Percentiles rank a stretch among this genome's conserved stretches.
phyloP scores from a whole-genome alignment of 306 rosid genomes.

The Coriaria nepalensis region DNA sequence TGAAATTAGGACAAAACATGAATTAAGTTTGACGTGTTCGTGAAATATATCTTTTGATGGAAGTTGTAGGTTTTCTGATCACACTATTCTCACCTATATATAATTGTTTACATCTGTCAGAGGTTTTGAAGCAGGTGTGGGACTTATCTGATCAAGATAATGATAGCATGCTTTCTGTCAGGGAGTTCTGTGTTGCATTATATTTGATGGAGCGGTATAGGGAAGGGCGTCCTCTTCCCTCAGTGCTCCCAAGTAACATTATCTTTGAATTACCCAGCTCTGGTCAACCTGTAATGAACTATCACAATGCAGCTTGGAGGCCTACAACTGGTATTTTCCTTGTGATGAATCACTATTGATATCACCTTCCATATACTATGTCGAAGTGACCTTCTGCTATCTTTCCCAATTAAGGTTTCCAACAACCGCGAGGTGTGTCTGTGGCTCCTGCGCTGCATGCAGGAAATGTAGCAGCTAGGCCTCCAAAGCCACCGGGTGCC shows the following conservation, averaged over 20 bases:
- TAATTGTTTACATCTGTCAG: conserved; percentile 47
- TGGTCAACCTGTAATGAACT: conserved; percentile 38
- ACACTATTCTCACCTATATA: conserved; percentile 23
- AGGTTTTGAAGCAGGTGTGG: conserved; percentile 97
- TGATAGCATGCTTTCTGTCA: conserved; percentile 94
- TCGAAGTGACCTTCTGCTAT: conserved; percentile 15
- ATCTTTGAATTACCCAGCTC: conserved; percentile 50
- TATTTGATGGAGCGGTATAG: conserved; percentile 92
- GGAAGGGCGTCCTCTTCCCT: conserved; percentile 84
- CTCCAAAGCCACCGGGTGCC: conserved; percentile 46
- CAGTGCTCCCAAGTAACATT: conserved; percentile 56
- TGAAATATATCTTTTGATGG: conserved; percentile 6
- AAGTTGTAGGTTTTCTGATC: conserved; percentile 20
- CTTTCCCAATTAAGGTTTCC: conserved; percentile 36
- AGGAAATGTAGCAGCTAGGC: conserved; percentile 39
- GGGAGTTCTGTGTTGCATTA: conserved; percentile 88
- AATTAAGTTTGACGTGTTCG: conserved; percentile 5
- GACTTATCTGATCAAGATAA: conserved; percentile 98
- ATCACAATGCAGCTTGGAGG: conserved; percentile 50
- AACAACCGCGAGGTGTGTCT: conserved; percentile 52
- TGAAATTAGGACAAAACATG: neutral
- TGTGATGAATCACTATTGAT: conserved; percentile 8
- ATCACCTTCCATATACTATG: conserved; percentile 6
- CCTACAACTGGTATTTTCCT: conserved; percentile 45
- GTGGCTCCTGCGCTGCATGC: conserved; percentile 38